These are phyloP conservation scores for Tricholoma furcatifolium DNA, from an alignment of 768 basidiomycete species.

Conservation along the genomic window DNA sequence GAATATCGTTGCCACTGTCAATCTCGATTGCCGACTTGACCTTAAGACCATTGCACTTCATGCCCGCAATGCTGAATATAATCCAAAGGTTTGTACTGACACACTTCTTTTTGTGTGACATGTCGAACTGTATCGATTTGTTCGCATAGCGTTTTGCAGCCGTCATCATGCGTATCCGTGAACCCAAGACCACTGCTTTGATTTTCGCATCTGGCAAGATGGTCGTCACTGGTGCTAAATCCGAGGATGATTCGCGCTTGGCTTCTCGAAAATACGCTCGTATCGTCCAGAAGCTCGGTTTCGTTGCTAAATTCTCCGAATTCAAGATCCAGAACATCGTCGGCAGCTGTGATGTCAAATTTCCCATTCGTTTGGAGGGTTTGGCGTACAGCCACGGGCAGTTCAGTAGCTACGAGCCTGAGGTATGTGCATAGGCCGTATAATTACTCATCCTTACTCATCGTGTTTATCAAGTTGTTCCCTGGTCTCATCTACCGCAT, in stretches of 20 bases:
- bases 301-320: conserved; percentile 98
- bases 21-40: conserved; percentile 94
- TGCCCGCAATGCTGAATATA: conserved; percentile 98
- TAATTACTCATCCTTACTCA: conserved; percentile 8
- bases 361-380: conserved; percentile 97
- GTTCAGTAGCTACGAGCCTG: conserved; percentile 97
- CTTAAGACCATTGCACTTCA: conserved; percentile 98
- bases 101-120: conserved; percentile 42
- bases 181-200: conserved; percentile 98
- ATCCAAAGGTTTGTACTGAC: conserved; percentile 91
- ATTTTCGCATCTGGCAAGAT: conserved; percentile 99
- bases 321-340: conserved; percentile 99
- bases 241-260: conserved; percentile 94
- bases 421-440: conserved; percentile 52
- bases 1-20: conserved; percentile 99
- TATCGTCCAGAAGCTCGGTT: conserved; percentile 98
- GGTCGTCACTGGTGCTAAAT: conserved; percentile 99
- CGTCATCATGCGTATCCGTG: conserved; percentile 99
- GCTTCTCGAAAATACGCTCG: conserved; percentile 99
- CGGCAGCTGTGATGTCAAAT: conserved; percentile 97
- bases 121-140: conserved; percentile 62
- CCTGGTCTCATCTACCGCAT: conserved; percentile 99
- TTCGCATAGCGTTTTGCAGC: conserved; percentile 96
- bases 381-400: conserved; percentile 97
- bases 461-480: conserved; percentile 68